Conservation (phyloP, 208 protist genomes). For the Leishmania major region DNA sequence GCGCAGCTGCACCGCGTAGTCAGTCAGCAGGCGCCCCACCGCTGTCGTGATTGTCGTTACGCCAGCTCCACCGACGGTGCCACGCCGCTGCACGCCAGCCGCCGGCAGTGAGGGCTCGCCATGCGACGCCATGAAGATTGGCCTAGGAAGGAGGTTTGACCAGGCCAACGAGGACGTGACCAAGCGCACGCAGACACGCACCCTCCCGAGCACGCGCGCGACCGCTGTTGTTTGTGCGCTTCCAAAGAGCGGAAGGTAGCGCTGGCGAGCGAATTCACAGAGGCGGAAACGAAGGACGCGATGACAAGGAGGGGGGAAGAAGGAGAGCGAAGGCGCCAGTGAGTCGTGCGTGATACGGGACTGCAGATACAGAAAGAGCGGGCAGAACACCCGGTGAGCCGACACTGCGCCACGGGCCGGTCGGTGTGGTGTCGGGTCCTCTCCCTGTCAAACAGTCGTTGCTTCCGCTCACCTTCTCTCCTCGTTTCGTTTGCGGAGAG, state of each 20-base stretch:
- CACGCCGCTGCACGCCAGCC: background rate
- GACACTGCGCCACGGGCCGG: background rate
- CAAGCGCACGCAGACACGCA: background rate
- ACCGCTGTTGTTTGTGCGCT: background rate
- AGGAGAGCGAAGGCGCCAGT: background rate
- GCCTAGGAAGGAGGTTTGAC: background rate
- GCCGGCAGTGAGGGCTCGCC: background rate
- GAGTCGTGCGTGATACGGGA: background rate
- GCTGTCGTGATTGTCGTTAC: slow-evolving; percentile 7
- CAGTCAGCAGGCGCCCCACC: slow-evolving; percentile 38
- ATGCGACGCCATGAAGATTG: slow-evolving; percentile 6
- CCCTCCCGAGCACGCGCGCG: background rate
- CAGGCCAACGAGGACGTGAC: background rate
- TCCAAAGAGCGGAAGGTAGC: too few relatives aligned
- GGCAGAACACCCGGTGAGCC: background rate
- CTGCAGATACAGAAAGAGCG: background rate
- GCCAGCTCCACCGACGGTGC: background rate
- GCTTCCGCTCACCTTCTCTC: background rate
- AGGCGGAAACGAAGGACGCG: background rate
- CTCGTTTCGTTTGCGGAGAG: background rate
- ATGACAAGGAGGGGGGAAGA: background rate
- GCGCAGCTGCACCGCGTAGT: slow-evolving; percentile 54
- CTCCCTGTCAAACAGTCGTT: background rate
- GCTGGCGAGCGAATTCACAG: background rate
- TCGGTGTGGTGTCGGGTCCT: background rate